phyloP scores from a whole-genome alignment of 345 rosid species.

The Eucalyptus erythrocorys region DNA sequence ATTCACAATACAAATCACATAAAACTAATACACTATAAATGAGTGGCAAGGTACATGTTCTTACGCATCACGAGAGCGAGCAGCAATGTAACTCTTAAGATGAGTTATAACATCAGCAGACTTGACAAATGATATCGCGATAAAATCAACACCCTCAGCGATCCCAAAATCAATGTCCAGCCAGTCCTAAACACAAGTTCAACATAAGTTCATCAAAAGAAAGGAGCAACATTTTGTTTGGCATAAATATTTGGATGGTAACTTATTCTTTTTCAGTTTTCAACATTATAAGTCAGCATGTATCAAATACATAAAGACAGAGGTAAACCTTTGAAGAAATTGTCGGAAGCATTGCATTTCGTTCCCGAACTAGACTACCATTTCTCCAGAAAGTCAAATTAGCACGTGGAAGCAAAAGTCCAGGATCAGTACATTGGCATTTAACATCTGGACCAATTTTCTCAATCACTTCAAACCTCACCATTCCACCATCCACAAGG shows the following conservation, averaged over 20 bases:
- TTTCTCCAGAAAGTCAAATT: conserved; percentile 98
- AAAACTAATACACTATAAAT: background rate
- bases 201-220: background rate
- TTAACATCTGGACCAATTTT: conserved; percentile 98
- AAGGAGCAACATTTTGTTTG: background rate
- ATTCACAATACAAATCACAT: background rate
- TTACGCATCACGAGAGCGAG: conserved; percentile 71
- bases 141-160: conserved; percentile 94
- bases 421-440: conserved; percentile 90
- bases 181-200: conserved; percentile 59
- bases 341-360: conserved; percentile 99
- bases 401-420: conserved; percentile 92
- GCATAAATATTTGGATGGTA: background rate
- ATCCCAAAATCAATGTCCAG: conserved; percentile 97
- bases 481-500: conserved; percentile 99
- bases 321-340: conserved; percentile 78
- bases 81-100: conserved; percentile 94
- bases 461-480: conserved; percentile 94
- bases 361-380: conserved; percentile 94
- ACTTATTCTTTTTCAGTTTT: background rate
- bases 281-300: background rate
- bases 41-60: background rate
- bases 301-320: background rate
- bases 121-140: conserved; percentile 96
- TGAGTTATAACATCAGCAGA: conserved; percentile 97